A percentile compares a stretch with the other conserved stretches of the same genome.
Evolutionary conservation across 345 rosid species (phyloP).

Genomic region (Gynandropsis gynandra): DNA sequence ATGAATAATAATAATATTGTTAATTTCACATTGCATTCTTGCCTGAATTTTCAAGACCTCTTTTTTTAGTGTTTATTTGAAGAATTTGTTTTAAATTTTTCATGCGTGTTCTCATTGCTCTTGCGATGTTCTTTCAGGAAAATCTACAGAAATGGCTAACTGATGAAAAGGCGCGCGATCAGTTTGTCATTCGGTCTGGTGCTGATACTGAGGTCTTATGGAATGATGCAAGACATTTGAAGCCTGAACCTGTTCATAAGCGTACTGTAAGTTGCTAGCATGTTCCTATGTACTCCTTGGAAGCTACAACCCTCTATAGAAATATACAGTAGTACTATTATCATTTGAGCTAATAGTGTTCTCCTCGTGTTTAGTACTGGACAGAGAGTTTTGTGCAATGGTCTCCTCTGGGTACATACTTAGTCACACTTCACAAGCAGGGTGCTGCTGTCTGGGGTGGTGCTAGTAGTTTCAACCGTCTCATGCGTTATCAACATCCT

Average conservation of each 20-base stretch:
- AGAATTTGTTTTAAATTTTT: neutral
- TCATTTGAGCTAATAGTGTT: constrained; percentile 7
- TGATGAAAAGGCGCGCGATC: constrained; percentile 91
- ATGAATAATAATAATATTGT: neutral
- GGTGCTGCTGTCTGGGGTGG: constrained; percentile 99
- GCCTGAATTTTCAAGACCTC: neutral
- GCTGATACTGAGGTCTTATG: constrained; percentile 87
- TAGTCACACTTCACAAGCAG: constrained; percentile 90
- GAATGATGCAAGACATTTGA: constrained; percentile 89
- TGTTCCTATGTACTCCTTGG: too few species aligned
- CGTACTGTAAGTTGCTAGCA: constrained; percentile 59
- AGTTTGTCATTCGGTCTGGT: constrained; percentile 86
- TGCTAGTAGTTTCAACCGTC: constrained; percentile 64
- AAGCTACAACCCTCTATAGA: constrained; percentile 3
- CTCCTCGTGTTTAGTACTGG: constrained; percentile 57
- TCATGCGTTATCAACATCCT: constrained; percentile 88
- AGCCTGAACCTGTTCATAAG: constrained; percentile 87
- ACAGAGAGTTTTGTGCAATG: constrained; percentile 93
- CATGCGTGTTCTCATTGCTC: neutral
- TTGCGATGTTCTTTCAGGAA: constrained; percentile 45
- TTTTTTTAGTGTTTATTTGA: too few species aligned
- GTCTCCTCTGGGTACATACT: constrained; percentile 92
- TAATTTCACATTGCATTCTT: neutral
- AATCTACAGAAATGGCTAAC: constrained; percentile 91
- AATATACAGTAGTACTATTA: neutral